Evolutionary conservation across 306 rosid genomes (phyloP), one percentile per base, ranked within the genome.

Genomic region (Vigna nakashimae): DNA sequence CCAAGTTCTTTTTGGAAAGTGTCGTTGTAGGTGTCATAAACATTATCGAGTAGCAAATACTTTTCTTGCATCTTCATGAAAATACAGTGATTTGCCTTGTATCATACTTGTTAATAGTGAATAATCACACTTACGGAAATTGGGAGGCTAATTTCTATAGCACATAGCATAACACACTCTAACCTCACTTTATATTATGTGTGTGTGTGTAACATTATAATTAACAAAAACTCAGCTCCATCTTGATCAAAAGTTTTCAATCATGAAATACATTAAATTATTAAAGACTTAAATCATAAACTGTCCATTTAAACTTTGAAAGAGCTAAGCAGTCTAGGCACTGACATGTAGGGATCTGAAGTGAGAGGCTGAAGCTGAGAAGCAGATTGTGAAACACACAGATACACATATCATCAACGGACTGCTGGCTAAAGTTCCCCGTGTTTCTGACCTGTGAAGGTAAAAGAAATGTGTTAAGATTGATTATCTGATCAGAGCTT

Each of bases 11-110:
- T 12, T 43, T 6, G 14, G 49, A 51, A 3, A 50, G 55, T 42
- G 46, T 42, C 3, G 2, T 4, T 80, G 38, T 50, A 52, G 63
- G 32, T 68, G 50, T 49, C 49, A 12, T 10, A 20, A 79, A 62
- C 42, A 28, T 32, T 52, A 51, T 71, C 30, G 20, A 55, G 52
- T 60, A 40, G 13, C 46, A 49, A 80, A 71, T 65, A 48, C 4
- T 56, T 66, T 65, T 57, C 63, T 12, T 53, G 30, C 38, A 65
- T 65, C 69, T 63, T 69, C 62, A 14, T 40, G 40, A 17, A 9
- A 15, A 3, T 46, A 46, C 15, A 12, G 6, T 13, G n/a, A 14
- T 46, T 24, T 28, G 71, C 67, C 52, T 69, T 58, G 22, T 40
- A 9, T 45, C 50, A 8, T 43, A 59, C 45, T 46, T 34, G 73